Percentiles rank a stretch among this genome's conserved stretches.
These are phyloP conservation scores for Parietaria judaica DNA, from an alignment of 306 rosid genomes.

Conservation along the genomic window DNA sequence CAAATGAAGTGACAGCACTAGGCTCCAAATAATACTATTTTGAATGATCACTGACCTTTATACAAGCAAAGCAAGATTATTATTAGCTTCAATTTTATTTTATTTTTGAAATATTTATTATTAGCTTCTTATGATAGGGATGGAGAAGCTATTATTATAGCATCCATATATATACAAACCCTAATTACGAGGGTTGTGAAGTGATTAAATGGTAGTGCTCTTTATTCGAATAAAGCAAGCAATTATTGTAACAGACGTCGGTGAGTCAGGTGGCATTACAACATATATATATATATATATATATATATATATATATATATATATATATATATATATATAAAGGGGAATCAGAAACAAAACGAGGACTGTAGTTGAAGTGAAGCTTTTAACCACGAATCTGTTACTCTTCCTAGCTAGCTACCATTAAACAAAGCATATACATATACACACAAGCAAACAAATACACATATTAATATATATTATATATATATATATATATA, in stretches of 20 bases:
- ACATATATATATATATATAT: not conserved
- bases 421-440: constrained; percentile 16
- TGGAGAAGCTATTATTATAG: too few relatives aligned
- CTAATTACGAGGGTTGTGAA: constrained; percentile 13
- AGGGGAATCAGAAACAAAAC: constrained; percentile 25
- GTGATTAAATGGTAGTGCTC: constrained; percentile 7
- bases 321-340: constrained; percentile 3
- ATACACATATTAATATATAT: not conserved
- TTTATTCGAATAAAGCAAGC: constrained; percentile 17
- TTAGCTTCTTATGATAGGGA: too few relatives aligned
- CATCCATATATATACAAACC: too few relatives aligned
- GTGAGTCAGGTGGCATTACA: too few relatives aligned
- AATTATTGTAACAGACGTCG: constrained; percentile 24
- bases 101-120: too few relatives aligned
- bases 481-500: not conserved
- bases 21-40: not conserved
- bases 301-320: not conserved
- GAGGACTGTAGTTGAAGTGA: constrained; percentile 15
- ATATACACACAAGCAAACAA: not conserved
- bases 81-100: too few relatives aligned
- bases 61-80: too few relatives aligned
- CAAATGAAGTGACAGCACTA: constrained; percentile 55
- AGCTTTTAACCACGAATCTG: constrained; percentile 16
- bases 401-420: constrained; percentile 1
- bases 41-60: not conserved